Base-by-base conservation (phyloP, 345 rosid species). In the Stellera chamaejasme region DNA sequence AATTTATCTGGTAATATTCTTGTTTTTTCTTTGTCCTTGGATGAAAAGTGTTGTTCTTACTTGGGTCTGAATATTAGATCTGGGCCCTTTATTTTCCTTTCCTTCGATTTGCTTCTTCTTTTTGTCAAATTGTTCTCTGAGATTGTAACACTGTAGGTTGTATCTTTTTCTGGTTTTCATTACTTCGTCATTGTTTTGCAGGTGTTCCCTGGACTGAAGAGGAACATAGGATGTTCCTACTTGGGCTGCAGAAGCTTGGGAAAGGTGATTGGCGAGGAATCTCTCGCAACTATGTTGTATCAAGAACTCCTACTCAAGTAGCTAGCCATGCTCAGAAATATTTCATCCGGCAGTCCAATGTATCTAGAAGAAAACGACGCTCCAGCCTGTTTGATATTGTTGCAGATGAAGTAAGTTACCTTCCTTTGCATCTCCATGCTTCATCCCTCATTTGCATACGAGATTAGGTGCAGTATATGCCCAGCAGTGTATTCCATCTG, bases 181-280 rank as follows among this genome's bases (percentile, higher is more conserved):
- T 61, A 23, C 23, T 47, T 56, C 42, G 15, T 57, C 15, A 41
- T 45, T 62, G 42, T 67, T 51, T 10, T 69, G 42, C 68, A 94
- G 97, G 97, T 63, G 83, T 82, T 50, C 99, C 99, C 3, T 94
- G 99, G 99, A 94, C 99, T 2, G 99, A 87, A 72, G 97, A 94
- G 43, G 99, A 94, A 60, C 99, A 94, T 65, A 88, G 96, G 64
- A 75, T 90, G 84, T 94, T 94, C 66, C 77, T 94, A 65, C 67
- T 94, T 60, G 97, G 99, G 56, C 75, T 94, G 45, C 95, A 87
- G 63, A 94, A 85, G 82, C 79, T 94, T 2, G 97, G 99, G 10
- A 94, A 94, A 83, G 99, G 99, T 48, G 99, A 94, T 68, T 94
- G 99, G 99, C 79, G 99, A 68, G 99, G 99, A 49, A 94, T 94